Conservation (phyloP, 495 filamentous ascomycete species). For the Podospora pseudoanserina region DNA sequence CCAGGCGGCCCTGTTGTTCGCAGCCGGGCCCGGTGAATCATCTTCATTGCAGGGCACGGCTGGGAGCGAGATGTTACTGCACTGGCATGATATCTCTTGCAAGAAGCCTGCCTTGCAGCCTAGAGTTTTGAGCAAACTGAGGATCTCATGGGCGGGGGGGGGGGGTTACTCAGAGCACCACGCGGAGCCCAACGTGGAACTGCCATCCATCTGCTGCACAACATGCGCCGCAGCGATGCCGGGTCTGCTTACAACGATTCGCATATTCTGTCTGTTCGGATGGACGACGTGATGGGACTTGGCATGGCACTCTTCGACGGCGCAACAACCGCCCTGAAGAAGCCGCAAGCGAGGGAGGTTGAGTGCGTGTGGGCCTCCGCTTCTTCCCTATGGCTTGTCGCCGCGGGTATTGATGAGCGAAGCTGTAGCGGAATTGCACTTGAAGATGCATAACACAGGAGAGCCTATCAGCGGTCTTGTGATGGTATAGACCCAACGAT, state of each 20-base stretch:
- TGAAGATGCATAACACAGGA: background rate
- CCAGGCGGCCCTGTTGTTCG: conserved; percentile 8
- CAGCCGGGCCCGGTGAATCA: conserved; percentile 9
- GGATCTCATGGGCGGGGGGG: background rate
- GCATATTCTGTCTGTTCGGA: background rate
- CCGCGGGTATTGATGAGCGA: background rate
- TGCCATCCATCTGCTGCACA: background rate
- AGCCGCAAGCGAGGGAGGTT: conserved; percentile 5
- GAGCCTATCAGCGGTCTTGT: background rate
- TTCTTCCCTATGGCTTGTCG: background rate
- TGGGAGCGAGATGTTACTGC: conserved; percentile 2
- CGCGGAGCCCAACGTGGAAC: background rate
- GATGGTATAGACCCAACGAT: background rate
- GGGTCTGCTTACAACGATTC: background rate
- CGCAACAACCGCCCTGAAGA: background rate
- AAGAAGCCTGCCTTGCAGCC: background rate
- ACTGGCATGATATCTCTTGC: background rate
- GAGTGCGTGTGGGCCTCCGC: background rate
- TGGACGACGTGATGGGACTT: background rate
- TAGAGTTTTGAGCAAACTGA: background rate
- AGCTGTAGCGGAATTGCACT: background rate
- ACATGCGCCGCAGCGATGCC: background rate
- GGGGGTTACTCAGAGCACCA: background rate
- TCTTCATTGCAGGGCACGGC: conserved; percentile 11
- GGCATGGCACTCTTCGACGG: background rate